Evolutionary conservation across 495 filamentous ascomycete genomes (phyloP).

Genomic region (Penicillium diatomitis): DNA sequence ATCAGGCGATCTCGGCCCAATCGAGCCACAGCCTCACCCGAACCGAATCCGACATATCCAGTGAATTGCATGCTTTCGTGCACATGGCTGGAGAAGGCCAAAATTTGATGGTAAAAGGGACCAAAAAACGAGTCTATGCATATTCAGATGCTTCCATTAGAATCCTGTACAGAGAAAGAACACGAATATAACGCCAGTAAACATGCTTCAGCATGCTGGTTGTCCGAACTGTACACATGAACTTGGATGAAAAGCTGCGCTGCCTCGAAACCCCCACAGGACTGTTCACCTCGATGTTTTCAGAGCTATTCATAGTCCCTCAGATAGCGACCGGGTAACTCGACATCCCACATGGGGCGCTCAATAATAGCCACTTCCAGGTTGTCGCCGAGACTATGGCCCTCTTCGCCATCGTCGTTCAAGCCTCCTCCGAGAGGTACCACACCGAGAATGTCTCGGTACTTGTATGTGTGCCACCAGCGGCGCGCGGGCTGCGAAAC

Average conservation of each 20-base stretch:
- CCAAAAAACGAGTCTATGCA: slow-evolving; percentile 1
- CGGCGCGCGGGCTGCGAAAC: slow-evolving; percentile 23
- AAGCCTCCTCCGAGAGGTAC: slow-evolving; percentile 48
- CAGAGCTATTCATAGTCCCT: slow-evolving; percentile 48
- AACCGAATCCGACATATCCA: too few species aligned
- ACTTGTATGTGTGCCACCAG: slow-evolving; percentile 81
- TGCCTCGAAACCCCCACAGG: slow-evolving; percentile 1
- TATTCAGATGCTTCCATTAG: slow-evolving; percentile 2
- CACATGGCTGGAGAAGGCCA: too few species aligned
- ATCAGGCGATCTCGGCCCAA: too few species aligned
- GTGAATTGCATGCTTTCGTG: too few species aligned
- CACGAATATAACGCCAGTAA: slow-evolving; percentile 6
- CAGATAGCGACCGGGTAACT: slow-evolving; percentile 65
- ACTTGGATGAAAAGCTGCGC: slow-evolving; percentile 2
- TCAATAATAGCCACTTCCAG: slow-evolving; percentile 84
- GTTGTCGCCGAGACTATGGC: slow-evolving; percentile 20
- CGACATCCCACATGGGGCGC: slow-evolving; percentile 75
- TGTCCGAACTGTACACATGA: slow-evolving; percentile 9
- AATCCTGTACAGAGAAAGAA: slow-evolving; percentile 11
- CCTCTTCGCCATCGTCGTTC: slow-evolving; percentile 8
- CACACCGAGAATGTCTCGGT: slow-evolving; percentile 82
- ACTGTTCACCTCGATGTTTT: slow-evolving; percentile 6
- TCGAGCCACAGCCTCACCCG: too few species aligned
- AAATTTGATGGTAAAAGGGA: too few species aligned
- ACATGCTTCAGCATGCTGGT: slow-evolving; percentile 16